Evolutionary conservation across 768 basidiomycete species (phyloP), one percentile per base, ranked within the genome.

Genomic region (Leccinum longicurvipes): DNA sequence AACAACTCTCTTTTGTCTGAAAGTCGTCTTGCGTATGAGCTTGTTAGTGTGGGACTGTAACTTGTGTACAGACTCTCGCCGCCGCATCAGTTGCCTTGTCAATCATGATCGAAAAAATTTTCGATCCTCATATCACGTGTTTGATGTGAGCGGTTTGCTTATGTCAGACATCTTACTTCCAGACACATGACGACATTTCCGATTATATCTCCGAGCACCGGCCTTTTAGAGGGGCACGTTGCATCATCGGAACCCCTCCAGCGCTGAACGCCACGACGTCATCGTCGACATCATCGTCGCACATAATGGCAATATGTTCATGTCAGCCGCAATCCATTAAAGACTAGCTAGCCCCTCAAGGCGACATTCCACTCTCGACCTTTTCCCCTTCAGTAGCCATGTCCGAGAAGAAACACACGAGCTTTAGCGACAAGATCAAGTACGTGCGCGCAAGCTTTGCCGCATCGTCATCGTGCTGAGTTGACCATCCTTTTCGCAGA

Each of bases 141-240:
- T 34, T 34, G 15, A 17, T 36, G 39, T 19, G 39, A n/a, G n/a
- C n/a, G n/a, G 39, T 19, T 19, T 41, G 39, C 39, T 41, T 41
- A 41, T 19, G 39, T 41, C 19, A 41, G 17, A 11, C 39, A 41
- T 9, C 5, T 19, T 53, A 42, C 17, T 48, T 12, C 50, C 58
- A 52, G 64, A 52, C 65, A 57, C 55, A 54, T 57, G 58, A 63
- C 51, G 56, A 46, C 51, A 58, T 50, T 9, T 14, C 17, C 57
- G 59, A 51, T 56, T 28, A 44, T 65, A 56, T 10, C 4, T 21
- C 1, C 1, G 12, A 5, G 29, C 31, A 31, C 31, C 31, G 31
- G n/a, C n/a, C n/a, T n/a, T n/a, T n/a, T n/a, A 47, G 39, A 41
- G 53, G 59, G 57, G 56, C 59, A 60, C 56, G 57, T 64, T 64